Evolutionary conservation across 2,329 filamentous ascomycete species (phyloP).

Genomic region (Biscogniauxia sp.): DNA sequence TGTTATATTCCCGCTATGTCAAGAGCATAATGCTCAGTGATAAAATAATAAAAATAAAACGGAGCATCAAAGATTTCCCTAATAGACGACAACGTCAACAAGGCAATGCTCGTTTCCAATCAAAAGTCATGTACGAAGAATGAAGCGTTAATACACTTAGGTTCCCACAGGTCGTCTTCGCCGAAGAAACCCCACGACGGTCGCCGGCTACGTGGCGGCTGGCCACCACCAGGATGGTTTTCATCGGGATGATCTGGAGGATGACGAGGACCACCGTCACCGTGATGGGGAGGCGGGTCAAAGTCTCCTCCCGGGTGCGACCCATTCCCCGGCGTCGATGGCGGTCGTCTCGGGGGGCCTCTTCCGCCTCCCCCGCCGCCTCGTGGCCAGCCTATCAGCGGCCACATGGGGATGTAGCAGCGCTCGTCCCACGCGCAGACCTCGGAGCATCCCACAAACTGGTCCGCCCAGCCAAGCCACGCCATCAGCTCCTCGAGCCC

Average conservation of each 20-base stretch:
- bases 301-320: conserved; percentile 4
- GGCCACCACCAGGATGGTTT: neutral
- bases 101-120: neutral
- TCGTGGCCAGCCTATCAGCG: conserved; percentile 27
- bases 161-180: conserved; percentile 31
- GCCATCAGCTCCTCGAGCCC: conserved; percentile 43
- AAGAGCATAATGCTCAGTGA: too few species aligned
- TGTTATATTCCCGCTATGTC: too few species aligned
- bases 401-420: conserved; percentile 53
- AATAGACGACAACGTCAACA: neutral
- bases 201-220: conserved; percentile 17
- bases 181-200: conserved; percentile 13
- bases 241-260: neutral
- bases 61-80: too few species aligned
- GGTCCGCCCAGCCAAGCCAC: conserved; percentile 50
- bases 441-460: conserved; percentile 40
- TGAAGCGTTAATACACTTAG: conserved; percentile 18
- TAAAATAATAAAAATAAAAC: too few species aligned
- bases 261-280: neutral
- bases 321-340: conserved; percentile 6
- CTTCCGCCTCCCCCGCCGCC: conserved; percentile 1
- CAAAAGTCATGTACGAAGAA: conserved; percentile 2
- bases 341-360: conserved; percentile 9
- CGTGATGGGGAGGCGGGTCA: neutral
- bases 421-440: conserved; percentile 43